Evolutionary conservation across 768 basidiomycete genomes (phyloP), one percentile per base, ranked within the genome.

Genomic region (Melanogaster broomeanus): DNA sequence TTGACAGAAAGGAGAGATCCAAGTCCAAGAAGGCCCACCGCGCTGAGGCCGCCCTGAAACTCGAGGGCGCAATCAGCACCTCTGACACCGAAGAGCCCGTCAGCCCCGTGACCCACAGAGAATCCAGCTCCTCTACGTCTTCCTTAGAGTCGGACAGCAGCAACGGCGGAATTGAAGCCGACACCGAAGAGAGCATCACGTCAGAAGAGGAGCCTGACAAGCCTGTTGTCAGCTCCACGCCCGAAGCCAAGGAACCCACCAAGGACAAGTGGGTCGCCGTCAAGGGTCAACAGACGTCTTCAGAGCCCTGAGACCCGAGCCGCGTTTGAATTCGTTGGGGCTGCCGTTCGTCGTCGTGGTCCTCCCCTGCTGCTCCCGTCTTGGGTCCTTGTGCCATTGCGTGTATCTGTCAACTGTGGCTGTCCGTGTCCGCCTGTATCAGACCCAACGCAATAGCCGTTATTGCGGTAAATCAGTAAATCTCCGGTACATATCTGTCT

Each of bases 201-300:
- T 88, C 87, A 30, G 88, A 90, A 60, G 88, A 78, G 50, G 81
- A 88, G 61, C 63, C 65, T 19, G 79, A 83, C 35, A 80, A 79
- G 60, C 58, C 63, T 18, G 66, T 62, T 39, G 48, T n/a, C n/a
- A n/a, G 44, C 28, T 43, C 48, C 46, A 44, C 48, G 5, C 37
- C 49, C 6, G 53, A 62, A 22, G 27, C 34, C 48, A 65, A 63
- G 49, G 67, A 74, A 35, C 67, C 57, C 41, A 67, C 69, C 60
- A 80, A 78, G 64, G 88, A 90, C 62, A 88, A 87, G 64, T 91
- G 89, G 89, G 81, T 90, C 44, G 74, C 87, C 18, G 83, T 91
- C 65, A 87, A 88, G 68, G 77, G 77, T 21, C 72, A 81, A 52
- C 55, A 65, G 21, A 45, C 57, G 18, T 49, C 58, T 28, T 42